Evolutionary conservation across 148 eudicot genomes (phyloP), one percentile per base, ranked within the genome.

Genomic region (Camellia lanceoleosa): DNA sequence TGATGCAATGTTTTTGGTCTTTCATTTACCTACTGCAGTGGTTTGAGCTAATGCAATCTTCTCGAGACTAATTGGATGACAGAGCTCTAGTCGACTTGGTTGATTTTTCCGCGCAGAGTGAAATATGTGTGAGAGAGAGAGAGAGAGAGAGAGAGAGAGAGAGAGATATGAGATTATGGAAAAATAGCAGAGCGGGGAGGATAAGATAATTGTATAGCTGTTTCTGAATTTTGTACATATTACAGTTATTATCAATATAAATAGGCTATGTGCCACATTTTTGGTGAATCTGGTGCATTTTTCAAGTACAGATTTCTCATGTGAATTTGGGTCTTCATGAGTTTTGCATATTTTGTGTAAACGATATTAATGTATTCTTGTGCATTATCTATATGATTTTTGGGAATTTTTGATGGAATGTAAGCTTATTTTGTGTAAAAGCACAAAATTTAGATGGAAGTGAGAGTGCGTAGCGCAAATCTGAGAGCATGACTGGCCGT

Each of bases 11-110:
- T 49, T 58, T 18, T 49, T 46, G 46, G 13, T 68, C 13, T 52
- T 30, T 59, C 51, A 4, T 73, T 73, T 6, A 5, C n/a, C 30
- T 1, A 23, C 20, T 85, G 80, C 97, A 96, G 99, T 96, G 99
- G 99, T 94, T 96, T 79, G 99, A 96, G 88, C 86, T 96, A 73
- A 91, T 93, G 97, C 99, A 92, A 78, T 1, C 86, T 60, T 82
- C 92, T 1, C 88, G 90, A 84, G 92, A 89, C 81, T 92, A 83
- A 80, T 12, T 77, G 70, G 80, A 62, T 18, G 44, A 44, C 23
- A 30, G 16, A 58, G 51, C 68, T 81, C 59, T 20, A 13, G 7
- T 5, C 12, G 7, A 15, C 46, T 38, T 38, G 63, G 46, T 52
- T 41, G 42, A 30, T 7, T 18, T 67, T 47, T 49, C n/a, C 47